A percentile compares a stretch with the other conserved stretches of the same genome.
Conservation (phyloP, 129 eudicot species). For the Rutidosis leptorrhynchoides region DNA sequence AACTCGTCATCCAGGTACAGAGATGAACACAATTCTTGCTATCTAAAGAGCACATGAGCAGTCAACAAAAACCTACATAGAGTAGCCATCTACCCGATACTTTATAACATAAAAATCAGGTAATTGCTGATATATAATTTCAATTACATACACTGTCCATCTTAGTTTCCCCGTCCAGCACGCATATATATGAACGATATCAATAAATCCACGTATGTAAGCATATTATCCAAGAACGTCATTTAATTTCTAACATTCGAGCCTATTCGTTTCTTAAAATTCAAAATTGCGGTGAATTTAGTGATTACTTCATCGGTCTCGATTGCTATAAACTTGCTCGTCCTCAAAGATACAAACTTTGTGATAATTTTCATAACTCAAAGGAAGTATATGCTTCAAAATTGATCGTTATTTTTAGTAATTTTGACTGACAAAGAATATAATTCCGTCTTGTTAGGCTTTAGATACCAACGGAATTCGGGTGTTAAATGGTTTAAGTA, state of each 20-base stretch:
- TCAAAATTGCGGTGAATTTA: conserved; percentile 1
- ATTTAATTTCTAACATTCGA: neutral
- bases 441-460: neutral
- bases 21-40: neutral
- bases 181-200: neutral
- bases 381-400: neutral
- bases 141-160: neutral
- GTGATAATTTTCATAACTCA: neutral
- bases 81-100: neutral
- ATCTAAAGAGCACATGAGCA: neutral
- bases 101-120: neutral
- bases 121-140: neutral
- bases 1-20: neutral
- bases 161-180: neutral
- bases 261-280: neutral
- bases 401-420: neutral
- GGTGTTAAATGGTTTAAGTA: neutral
- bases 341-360: conserved; percentile 4
- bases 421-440: neutral
- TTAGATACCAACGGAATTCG: neutral
- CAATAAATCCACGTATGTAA: neutral
- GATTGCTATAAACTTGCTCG: neutral
- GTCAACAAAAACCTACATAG: neutral
- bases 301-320: neutral
- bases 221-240: conserved; percentile 9